phyloP scores from a whole-genome alignment of 2,329 filamentous ascomycete genomes.

The Aspergillus udagawae region DNA sequence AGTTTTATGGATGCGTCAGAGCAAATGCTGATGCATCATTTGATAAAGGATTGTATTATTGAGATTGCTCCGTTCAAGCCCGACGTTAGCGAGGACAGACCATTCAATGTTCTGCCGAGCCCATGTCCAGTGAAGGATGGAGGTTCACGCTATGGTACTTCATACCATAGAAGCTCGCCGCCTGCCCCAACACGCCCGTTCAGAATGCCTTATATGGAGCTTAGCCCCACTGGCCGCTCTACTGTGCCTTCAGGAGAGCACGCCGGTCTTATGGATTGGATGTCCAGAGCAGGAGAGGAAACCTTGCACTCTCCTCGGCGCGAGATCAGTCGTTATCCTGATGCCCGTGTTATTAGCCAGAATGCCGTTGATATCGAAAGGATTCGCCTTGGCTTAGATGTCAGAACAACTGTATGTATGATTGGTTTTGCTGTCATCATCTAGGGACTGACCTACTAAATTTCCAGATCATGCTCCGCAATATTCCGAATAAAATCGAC shows the following conservation, averaged over 20 bases:
- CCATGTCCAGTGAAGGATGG: slow-evolving; percentile 15
- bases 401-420: slow-evolving; percentile 65
- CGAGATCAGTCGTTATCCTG: slow-evolving; percentile 23
- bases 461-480: slow-evolving; percentile 80
- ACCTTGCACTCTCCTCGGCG: slow-evolving; percentile 26
- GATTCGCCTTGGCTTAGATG: slow-evolving; percentile 61
- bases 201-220: slow-evolving; percentile 26
- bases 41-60: slow-evolving; percentile 26
- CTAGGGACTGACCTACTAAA: not conserved
- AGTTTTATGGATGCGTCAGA: not conserved
- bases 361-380: slow-evolving; percentile 43
- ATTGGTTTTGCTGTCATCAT: not conserved
- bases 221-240: slow-evolving; percentile 39
- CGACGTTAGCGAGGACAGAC: slow-evolving; percentile 20
- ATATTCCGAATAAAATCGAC: slow-evolving; percentile 88
- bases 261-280: slow-evolving; percentile 29
- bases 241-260: slow-evolving; percentile 35
- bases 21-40: not conserved
- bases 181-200: slow-evolving; percentile 12
- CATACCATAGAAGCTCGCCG: slow-evolving; percentile 11
- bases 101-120: slow-evolving; percentile 9
- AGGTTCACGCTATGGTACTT: slow-evolving; percentile 11
- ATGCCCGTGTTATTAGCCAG: slow-evolving; percentile 34
- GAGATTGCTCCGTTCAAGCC: slow-evolving; percentile 29
- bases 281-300: slow-evolving; percentile 25